phyloP scores from a whole-genome alignment of 257 asterid genomes.

The Lithospermum erythrorhizon region DNA sequence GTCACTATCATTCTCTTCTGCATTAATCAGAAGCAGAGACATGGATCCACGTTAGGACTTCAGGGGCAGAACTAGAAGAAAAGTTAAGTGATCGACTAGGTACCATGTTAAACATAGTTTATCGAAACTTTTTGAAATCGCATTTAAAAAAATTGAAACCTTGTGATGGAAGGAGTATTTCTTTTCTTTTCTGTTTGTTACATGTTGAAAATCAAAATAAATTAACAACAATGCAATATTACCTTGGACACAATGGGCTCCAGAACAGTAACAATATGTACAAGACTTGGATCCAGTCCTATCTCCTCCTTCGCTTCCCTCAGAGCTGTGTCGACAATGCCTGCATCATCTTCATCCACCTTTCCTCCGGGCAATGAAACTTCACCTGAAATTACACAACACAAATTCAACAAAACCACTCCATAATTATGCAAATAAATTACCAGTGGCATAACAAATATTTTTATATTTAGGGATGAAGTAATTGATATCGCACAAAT shows the following conservation, averaged over 20 bases:
- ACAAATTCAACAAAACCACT: too few species aligned
- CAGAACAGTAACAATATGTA: slow-evolving; percentile 49
- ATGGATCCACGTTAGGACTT: too few species aligned
- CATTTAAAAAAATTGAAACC: too few species aligned
- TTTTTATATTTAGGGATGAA: too few species aligned
- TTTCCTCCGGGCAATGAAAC: slow-evolving; percentile 86
- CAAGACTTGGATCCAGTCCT: slow-evolving; percentile 68
- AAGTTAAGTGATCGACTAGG: neutral
- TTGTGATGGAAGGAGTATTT: too few species aligned
- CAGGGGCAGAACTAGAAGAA: neutral
- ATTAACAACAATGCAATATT: neutral
- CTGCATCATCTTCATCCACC: slow-evolving; percentile 54
- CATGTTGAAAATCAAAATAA: too few species aligned
- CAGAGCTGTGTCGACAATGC: slow-evolving; percentile 51
- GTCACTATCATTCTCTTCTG: slow-evolving; percentile 46
- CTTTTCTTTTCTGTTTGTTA: too few species aligned
- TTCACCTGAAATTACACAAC: slow-evolving; percentile 44
- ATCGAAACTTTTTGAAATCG: too few species aligned
- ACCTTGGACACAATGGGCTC: slow-evolving; percentile 52
- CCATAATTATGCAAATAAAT: too few species aligned
- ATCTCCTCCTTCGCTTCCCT: slow-evolving; percentile 92
- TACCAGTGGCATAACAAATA: too few species aligned
- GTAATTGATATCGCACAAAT: too few species aligned
- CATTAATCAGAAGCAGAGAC: slow-evolving; percentile 5
- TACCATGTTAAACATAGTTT: too few species aligned